Evolutionary conservation across 768 basidiomycete genomes (phyloP), one percentile per base, ranked within the genome.

Genomic region (Coprinopsis sp.): DNA sequence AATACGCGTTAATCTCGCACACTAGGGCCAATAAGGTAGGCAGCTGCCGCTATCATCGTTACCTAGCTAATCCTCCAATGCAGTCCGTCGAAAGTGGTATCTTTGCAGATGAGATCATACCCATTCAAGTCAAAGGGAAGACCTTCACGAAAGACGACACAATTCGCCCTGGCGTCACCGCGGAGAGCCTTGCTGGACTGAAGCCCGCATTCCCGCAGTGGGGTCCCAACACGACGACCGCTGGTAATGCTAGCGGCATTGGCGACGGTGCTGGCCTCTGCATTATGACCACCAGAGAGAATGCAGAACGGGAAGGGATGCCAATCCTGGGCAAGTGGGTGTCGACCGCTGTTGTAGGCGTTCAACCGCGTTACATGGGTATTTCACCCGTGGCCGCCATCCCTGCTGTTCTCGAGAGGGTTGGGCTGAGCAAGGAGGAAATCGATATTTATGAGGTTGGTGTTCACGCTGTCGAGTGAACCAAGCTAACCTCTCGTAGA

Each of bases 181-280:
- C 73, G 38, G 88, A 94, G 56, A 79, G 81, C 1, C 78, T 99
- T 12, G 62, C 79, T 16, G 77, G 76, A 51, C 71, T 97, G 54
- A 95, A 94, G 61, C 83, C 94, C 4, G 92, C 79, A 3, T 99
- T 98, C 64, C 82, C 84, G 7, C 72, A 84, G 19, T 90, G 89
- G 85, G 87, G 82, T 16, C 64, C 74, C 24, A 62, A 74, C 3
- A 73, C 78, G 2, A 88, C 85, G 0, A 91, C 89, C 1, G 89
- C 87, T 18, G 90, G 89, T 5, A 92, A 92, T 58, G 85, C 90
- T 0, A 90, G 88, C 51, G 88, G 88, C 8, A 72, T 97, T 13
- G 93, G 94, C 2, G 95, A 99, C 59, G 95, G 96, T 30, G 95
- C 91, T 12, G 93, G 88, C 1, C 61, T 93, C 11, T 82, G 85